phyloP scores from a whole-genome alignment of 2,329 filamentous ascomycete species.

The Calonectria pseudoreteaudii region DNA sequence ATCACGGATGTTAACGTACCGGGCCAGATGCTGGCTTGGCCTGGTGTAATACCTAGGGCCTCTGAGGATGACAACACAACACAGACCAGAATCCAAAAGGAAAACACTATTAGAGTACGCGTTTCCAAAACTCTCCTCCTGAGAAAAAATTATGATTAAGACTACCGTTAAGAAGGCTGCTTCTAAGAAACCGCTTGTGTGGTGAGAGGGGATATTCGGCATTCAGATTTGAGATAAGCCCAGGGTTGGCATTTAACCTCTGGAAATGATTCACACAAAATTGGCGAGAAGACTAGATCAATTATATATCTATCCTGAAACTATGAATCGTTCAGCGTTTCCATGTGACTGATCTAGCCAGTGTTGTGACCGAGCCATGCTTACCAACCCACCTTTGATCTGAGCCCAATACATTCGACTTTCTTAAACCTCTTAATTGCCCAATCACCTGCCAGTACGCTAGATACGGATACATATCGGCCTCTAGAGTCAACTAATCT shows the following conservation, averaged over 20 bases:
- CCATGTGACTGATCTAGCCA: not conserved
- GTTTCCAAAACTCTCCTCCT: not conserved
- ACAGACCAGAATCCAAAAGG: not conserved
- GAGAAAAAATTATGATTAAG: not conserved
- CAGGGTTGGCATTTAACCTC: not conserved
- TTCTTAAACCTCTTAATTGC: not conserved
- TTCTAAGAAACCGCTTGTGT: not conserved
- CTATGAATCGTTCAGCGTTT: not conserved
- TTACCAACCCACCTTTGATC: not conserved
- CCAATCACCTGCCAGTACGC: not conserved
- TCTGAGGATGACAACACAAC: not conserved
- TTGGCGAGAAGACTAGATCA: not conserved
- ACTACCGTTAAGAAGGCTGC: not conserved
- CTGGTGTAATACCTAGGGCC: not conserved
- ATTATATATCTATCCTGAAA: not conserved
- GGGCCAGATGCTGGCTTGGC: not conserved
- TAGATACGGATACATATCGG: accelerated
- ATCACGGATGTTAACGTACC: not conserved
- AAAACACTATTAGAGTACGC: not conserved
- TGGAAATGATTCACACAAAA: not conserved
- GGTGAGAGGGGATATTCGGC: not conserved
- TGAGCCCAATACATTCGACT: not conserved
- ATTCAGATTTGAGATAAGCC: not conserved
- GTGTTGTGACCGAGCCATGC: not conserved
- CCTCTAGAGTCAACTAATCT: not conserved